A percentile compares a stretch with the other conserved stretches of the same genome.
Evolutionary conservation across 2,329 filamentous ascomycete genomes (phyloP).

Genomic region (Diaporthe aspalathi): DNA sequence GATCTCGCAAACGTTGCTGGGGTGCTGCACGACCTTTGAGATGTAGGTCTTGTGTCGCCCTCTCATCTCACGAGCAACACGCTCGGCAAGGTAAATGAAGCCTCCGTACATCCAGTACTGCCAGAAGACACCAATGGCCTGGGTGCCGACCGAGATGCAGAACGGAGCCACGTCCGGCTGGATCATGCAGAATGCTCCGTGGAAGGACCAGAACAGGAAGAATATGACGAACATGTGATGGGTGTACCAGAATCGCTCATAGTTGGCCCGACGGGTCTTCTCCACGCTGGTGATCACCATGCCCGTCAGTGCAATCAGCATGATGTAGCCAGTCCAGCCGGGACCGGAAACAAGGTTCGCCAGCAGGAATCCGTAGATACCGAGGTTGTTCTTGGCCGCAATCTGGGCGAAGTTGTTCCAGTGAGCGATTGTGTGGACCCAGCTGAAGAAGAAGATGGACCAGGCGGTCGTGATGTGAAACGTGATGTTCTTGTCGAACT

Average conservation of each 20-base stretch:
- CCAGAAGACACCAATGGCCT: slow-evolving; percentile 83
- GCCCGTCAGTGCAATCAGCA: slow-evolving; percentile 81
- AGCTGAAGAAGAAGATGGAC: slow-evolving; percentile 90
- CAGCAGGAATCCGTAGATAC: slow-evolving; percentile 80
- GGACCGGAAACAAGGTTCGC: slow-evolving; percentile 84
- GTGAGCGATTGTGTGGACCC: slow-evolving; percentile 87
- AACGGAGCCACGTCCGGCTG: slow-evolving; percentile 84
- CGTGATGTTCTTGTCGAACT: slow-evolving; percentile 90
- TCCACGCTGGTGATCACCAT: slow-evolving; percentile 84
- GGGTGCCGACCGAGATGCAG: slow-evolving; percentile 74
- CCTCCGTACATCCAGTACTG: slow-evolving; percentile 89
- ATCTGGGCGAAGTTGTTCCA: slow-evolving; percentile 89
- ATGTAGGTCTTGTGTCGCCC: slow-evolving; percentile 87
- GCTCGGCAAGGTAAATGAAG: slow-evolving; percentile 82
- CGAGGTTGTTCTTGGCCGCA: slow-evolving; percentile 78
- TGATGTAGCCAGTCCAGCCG: slow-evolving; percentile 88
- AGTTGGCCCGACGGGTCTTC: slow-evolving; percentile 82
- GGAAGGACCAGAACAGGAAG: slow-evolving; percentile 92
- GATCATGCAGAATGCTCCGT: slow-evolving; percentile 92
- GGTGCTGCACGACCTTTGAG: slow-evolving; percentile 89
- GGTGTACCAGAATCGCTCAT: slow-evolving; percentile 91
- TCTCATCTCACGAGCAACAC: slow-evolving; percentile 80
- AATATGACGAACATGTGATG: slow-evolving; percentile 90
- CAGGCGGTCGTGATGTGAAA: slow-evolving; percentile 88
- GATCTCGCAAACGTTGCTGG: slow-evolving; percentile 89